Evolutionary conservation across 768 basidiomycete genomes (phyloP), one percentile per base, ranked within the genome.

Genomic region (Agrocybe pediades): DNA sequence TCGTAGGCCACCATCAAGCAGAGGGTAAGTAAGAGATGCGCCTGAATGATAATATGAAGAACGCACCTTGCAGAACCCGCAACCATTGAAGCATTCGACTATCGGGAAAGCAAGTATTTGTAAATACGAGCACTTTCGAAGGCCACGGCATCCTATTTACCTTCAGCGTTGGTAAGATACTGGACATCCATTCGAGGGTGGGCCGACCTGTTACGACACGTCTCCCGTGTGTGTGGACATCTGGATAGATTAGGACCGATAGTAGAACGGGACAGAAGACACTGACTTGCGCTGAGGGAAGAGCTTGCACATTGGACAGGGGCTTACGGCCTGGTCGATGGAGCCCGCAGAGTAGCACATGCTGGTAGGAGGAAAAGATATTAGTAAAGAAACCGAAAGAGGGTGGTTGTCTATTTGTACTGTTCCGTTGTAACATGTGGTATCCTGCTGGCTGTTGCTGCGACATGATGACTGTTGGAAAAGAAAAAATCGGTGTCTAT

Each of bases 61-160:
- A 67, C 70, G 40, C 55, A 92, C 91, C 85, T 92, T 94, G 87
- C 92, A 94, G 70, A 83, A 94, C 20, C 92, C 92, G 68, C 91
- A 93, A 45, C 90, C 89, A 62, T 88, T 90, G 76, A 92, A 92
- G 29, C 83, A 83, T 65, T 87, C 83, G 61, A 92, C 88, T 90
- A n/a, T n/a, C n/a, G n/a, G 48, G 21, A n/a, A 40, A 60, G 62
- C 33, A 50, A 61, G 49, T 53, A 42, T 52, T 11, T 33, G 39
- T 30, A 51, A 33, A 46, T 17, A 50, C n/a, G 43, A 47, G 23
- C 26, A 53, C 55, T 11, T 19, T 23, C 24, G 2, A 26, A 42
- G 40, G 15, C 24, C 20, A 33, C 45, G 44, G 46, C 26, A 25
- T 36, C 62, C 51, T 57, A 72, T 73, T 57, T 65, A 90, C 90